Conservation (phyloP, 768 basidiomycete species). For the Phylloporus scabripes region DNA sequence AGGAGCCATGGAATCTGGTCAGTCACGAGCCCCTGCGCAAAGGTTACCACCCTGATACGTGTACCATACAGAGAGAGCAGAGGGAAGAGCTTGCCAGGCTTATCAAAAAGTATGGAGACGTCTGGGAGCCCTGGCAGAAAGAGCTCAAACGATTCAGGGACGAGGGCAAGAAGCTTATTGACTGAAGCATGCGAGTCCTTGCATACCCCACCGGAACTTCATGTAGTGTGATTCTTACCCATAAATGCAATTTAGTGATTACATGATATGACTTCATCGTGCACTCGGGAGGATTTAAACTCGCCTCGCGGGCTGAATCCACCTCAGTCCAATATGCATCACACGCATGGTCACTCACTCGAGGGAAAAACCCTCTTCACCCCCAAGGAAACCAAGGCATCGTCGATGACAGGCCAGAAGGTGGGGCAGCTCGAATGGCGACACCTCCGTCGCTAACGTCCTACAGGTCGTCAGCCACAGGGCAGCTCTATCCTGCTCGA, state of each 20-base stretch:
- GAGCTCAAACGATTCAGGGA: constrained; percentile 76
- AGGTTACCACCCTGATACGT: neutral
- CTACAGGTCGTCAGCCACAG: constrained; percentile 12
- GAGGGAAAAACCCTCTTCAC: constrained; percentile 14
- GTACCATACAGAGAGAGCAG: constrained; percentile 62
- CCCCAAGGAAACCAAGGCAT: neutral
- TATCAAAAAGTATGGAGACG: constrained; percentile 79
- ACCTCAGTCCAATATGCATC: constrained; percentile 6
- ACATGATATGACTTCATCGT: constrained; percentile 16
- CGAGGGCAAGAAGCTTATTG: constrained; percentile 55
- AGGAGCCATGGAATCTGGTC: constrained; percentile 81
- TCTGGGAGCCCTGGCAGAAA: constrained; percentile 80
- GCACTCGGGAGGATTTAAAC: neutral
- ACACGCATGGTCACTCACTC: constrained; percentile 17
- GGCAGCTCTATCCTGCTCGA: constrained; percentile 20
- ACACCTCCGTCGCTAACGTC: neutral
- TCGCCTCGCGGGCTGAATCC: neutral
- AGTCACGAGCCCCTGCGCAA: constrained; percentile 27
- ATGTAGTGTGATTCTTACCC: no score
- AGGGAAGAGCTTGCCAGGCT: constrained; percentile 68
- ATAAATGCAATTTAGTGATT: no score
- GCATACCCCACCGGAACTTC: neutral
- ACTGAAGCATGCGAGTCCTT: constrained; percentile 14
- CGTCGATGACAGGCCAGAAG: constrained; percentile 7
- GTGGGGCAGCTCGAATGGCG: neutral